Base-by-base conservation (phyloP, 164 flowering plant species). In the Nymphaea colorata region DNA sequence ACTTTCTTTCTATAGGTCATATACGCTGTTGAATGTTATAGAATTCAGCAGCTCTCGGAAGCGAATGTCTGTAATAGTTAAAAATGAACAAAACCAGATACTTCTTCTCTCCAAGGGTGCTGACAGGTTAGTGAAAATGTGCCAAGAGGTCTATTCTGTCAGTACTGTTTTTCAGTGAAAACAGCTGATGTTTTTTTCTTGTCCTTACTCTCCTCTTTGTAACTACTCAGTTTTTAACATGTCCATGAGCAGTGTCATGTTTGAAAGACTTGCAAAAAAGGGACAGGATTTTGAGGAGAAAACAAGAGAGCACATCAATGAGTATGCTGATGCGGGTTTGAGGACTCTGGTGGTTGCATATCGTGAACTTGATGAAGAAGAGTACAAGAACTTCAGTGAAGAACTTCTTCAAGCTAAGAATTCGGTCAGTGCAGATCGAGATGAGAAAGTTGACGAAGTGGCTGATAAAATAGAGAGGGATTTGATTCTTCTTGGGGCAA, bases 401-500 rank as follows among this genome's bases (percentile, higher is more conserved):
- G 81, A 84, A 71, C 86, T 90, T 71, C 70, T 47, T 2, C 82
- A 83, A 74, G 99, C 97, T 60, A 92, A 86, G 75, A 91, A 82
- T 71, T 81, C 87, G 6, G 84, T 95, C 6, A 84, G 84, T 77
- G 89, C 81, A 14, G 88, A 92, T 66, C 84, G 84, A 25, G 96
- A 91, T 41, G 59, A 78, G 66, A 69, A 82, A 76, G 78, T 95
- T 74, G 99, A 90, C 66, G 86, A 82, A 75, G 84, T 77, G 41
- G 70, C 93, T 59, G 88, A 86, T 51, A 78, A 69, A 53, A 77
- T 92, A 42, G 99, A 95, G 73, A 90, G 73, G 76, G 86, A 88
- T 79, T 76, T 95, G 78, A 84, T 88, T 78, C 98, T 95, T 81
- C 87, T 95, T 42, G 99, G 99, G 64, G 93, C 98, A n/a, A 92